Evolutionary conservation across 2,329 filamentous ascomycete species (phyloP), one percentile per base, ranked within the genome.

Genomic region (Aschersonia sp.): DNA sequence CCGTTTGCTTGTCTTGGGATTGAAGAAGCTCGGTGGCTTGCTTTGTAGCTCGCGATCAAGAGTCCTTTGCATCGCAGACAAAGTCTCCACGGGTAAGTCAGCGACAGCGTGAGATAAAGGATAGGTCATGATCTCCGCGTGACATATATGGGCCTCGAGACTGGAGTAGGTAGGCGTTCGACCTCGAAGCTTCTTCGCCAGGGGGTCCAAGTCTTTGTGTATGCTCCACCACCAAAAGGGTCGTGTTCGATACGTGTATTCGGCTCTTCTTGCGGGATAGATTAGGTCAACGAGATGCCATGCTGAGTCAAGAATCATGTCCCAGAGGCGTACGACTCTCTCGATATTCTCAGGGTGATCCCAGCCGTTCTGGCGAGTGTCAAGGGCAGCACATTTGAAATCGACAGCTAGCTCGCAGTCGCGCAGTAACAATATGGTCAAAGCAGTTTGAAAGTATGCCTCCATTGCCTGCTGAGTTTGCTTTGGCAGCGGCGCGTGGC

Each of bases 141-240:
- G 58, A 22, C 55, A 52, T 37, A 65, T 52, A 6, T 59, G 56
- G 35, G 57, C 56, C 30, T 57, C 54, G 14, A 63, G 53, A 5
- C 52, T 52, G 42, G 57, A 52, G 14, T 61, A 54, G 7, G 57
- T 52, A 22, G 57, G 49, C 33, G 58, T 57, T 37, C 59, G 57
- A 46, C 64, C 59, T 48, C 56, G 58, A 46, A 62, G 60, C 30
- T 55, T 52, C 43, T 58, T 54, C 2, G 53, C 54, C 1, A 56
- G 57, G 5, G 49, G 54, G 42, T 63, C 58, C 49, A 65, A 58
- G 44, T 65, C 58, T 46, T 60, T 63, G 51, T 64, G 58, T 37
- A 65, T 58, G 40, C 66, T 56, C 63, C 64, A 67, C 63, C 64
- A 67, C 64, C 64, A 67, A 43, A 63, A 66, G 1, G 64, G 64